Percentiles rank a stretch among this genome's conserved stretches.
phyloP scores from a whole-genome alignment of 352 stramenopile genomes.

The Globisporangium alternatum region DNA sequence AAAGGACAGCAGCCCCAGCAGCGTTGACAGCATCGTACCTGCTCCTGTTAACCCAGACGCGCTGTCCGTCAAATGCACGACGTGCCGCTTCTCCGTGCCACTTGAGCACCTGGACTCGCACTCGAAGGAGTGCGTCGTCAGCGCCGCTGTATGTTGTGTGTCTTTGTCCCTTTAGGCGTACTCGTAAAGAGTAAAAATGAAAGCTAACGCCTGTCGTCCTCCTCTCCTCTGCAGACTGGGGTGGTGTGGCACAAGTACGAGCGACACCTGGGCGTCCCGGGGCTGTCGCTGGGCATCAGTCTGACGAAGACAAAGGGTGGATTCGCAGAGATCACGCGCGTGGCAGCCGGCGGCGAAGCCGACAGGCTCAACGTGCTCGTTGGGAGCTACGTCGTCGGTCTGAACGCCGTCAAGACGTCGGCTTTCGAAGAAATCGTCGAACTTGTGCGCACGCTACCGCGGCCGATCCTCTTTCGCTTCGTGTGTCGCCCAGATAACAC shows the following conservation, averaged over 20 bases:
- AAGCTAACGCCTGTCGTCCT: conserved; percentile 1
- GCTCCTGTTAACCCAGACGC: conserved; percentile 5
- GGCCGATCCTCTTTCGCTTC: conserved; percentile 71
- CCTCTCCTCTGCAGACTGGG: conserved; percentile 17
- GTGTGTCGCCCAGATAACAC: conserved; percentile 35
- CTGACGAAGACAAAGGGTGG: conserved; percentile 63
- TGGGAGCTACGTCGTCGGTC: conserved; percentile 69
- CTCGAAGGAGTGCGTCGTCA: conserved; percentile 56
- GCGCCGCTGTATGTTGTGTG: conserved; percentile 29
- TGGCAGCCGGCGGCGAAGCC: conserved; percentile 52
- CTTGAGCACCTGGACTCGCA: conserved; percentile 58
- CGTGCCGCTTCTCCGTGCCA: conserved; percentile 42
- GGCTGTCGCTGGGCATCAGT: conserved; percentile 60
- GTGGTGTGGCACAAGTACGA: conserved; percentile 66
- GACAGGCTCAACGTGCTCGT: conserved; percentile 61
- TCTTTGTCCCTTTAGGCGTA: neutral
- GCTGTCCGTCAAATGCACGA: conserved; percentile 68
- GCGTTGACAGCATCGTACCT: neutral
- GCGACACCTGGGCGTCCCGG: conserved; percentile 38
- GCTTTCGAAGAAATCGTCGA: conserved; percentile 74
- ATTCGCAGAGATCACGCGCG: conserved; percentile 69
- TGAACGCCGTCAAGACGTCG: conserved; percentile 56
- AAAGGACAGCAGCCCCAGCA: neutral
- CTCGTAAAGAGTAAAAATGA: neutral
- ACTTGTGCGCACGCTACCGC: conserved; percentile 41